phyloP scores from a whole-genome alignment of 2,329 filamentous ascomycete species.

The Scolecobasidium constrictum region DNA sequence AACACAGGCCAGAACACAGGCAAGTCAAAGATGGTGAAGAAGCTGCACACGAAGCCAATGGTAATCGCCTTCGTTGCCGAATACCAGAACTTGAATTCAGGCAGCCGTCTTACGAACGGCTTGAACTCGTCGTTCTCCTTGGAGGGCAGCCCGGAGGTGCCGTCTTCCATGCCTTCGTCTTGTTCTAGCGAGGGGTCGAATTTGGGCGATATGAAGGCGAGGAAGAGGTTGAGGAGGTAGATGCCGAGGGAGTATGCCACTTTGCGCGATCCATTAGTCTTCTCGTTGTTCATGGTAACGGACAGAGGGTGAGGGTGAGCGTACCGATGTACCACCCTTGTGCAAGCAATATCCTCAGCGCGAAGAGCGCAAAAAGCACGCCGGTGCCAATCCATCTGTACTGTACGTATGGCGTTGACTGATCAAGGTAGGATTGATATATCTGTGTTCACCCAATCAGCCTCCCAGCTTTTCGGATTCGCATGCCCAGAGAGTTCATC shows the following conservation, averaged over 20 bases:
- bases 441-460: conserved; percentile 44
- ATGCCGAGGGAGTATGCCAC: conserved; percentile 97
- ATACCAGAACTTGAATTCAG: conserved; percentile 99
- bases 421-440: conserved; percentile 90
- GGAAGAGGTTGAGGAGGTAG: conserved; percentile 97
- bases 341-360: conserved; percentile 76
- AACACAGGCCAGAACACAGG: conserved; percentile 98
- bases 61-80: conserved; percentile 77
- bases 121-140: conserved; percentile 97
- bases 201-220: conserved; percentile 95
- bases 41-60: conserved; percentile 79
- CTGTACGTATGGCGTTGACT: conserved; percentile 76
- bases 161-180: conserved; percentile 95
- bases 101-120: conserved; percentile 88
- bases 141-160: conserved; percentile 68
- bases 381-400: conserved; percentile 90
- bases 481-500: conserved; percentile 20
- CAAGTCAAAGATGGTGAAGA: conserved; percentile 90
- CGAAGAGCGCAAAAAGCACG: conserved; percentile 67
- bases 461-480: too few species aligned
- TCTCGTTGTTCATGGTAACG: too few species aligned
- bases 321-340: conserved; percentile 98
- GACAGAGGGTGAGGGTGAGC: too few species aligned
- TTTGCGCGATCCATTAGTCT: too few species aligned
- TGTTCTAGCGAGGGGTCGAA: conserved; percentile 95